phyloP scores from a whole-genome alignment of 2,329 filamentous ascomycete genomes.

The Fusarium nisikadoi region DNA sequence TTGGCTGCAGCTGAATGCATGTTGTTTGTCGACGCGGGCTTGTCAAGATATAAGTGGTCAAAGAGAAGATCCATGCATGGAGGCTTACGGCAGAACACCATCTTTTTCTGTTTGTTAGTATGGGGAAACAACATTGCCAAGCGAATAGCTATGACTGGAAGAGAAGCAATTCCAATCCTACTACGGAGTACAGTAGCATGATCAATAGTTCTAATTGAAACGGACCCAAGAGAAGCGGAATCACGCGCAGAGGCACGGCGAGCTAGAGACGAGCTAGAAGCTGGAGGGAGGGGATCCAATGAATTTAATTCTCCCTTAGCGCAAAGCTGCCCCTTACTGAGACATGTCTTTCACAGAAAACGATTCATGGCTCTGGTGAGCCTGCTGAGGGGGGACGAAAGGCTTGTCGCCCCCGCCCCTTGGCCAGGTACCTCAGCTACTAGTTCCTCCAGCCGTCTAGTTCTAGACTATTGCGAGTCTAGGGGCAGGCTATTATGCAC shows the following conservation, averaged over 20 bases:
- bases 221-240: slow-evolving; percentile 8
- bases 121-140: not conserved
- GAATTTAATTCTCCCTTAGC: not conserved
- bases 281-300: slow-evolving; percentile 7
- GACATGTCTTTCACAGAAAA: slow-evolving; percentile 12
- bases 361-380: not conserved
- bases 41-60: slow-evolving; percentile 27
- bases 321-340: slow-evolving; percentile 20
- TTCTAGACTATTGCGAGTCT: slow-evolving; percentile 5
- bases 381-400: not conserved
- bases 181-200: not conserved
- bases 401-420: slow-evolving; percentile 13
- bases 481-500: not conserved
- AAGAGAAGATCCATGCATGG: slow-evolving; percentile 2
- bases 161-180: slow-evolving; percentile 3
- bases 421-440: not conserved
- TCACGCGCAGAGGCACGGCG: slow-evolving; percentile 29
- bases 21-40: slow-evolving; percentile 5
- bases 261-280: slow-evolving; percentile 32
- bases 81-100: slow-evolving; percentile 35
- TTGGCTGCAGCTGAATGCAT: slow-evolving; percentile 15
- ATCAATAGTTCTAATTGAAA: slow-evolving; percentile 23
- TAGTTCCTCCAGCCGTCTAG: not conserved
- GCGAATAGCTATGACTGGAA: not conserved
- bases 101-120: slow-evolving; percentile 3